These are phyloP conservation scores for Sporisorium exsertum DNA, from an alignment of 1,284 basidiomycete genomes.

Conservation along the genomic window DNA sequence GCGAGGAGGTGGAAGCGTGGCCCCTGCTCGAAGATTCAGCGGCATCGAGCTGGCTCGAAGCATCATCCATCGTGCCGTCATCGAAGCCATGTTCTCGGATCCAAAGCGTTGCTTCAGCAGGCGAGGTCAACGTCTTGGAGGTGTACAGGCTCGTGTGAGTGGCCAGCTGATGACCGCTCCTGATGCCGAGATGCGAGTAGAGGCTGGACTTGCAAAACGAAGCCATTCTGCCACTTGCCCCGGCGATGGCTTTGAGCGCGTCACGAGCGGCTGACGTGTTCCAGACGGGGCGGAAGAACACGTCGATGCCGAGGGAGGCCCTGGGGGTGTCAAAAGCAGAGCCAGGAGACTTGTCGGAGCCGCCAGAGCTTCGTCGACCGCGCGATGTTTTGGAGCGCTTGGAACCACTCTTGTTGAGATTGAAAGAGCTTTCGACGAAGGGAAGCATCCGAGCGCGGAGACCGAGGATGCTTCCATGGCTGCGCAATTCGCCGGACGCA, in stretches of 20 bases:
- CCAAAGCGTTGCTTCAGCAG: slow-evolving; percentile 23
- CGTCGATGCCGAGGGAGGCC: slow-evolving; percentile 24
- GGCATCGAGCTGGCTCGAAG: neutral
- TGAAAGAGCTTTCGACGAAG: slow-evolving; percentile 5
- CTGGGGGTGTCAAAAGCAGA: neutral
- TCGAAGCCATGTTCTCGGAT: neutral
- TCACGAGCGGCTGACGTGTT: slow-evolving; percentile 19
- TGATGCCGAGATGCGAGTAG: slow-evolving; percentile 29
- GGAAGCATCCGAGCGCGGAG: slow-evolving; percentile 28
- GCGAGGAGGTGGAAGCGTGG: neutral
- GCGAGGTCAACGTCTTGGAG: slow-evolving; percentile 19
- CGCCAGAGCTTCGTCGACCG: slow-evolving; percentile 4
- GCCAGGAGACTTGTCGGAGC: slow-evolving; percentile 5
- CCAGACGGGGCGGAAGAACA: slow-evolving; percentile 31
- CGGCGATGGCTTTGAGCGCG: slow-evolving; percentile 22
- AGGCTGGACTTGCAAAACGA: slow-evolving; percentile 35
- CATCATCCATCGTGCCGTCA: neutral
- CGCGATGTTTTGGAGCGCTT: slow-evolving; percentile 23
- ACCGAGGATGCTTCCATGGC: slow-evolving; percentile 17
- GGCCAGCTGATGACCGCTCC: slow-evolving; percentile 14
- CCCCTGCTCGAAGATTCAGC: neutral
- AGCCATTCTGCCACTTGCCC: slow-evolving; percentile 21
- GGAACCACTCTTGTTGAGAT: neutral
- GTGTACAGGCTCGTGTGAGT: slow-evolving; percentile 19
- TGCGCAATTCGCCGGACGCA: slow-evolving; percentile 16